A percentile compares a stretch with the other conserved stretches of the same genome.
These are phyloP conservation scores for Fusarium annulatum DNA, from an alignment of 2,329 filamentous ascomycete genomes.

Conservation along the genomic window DNA sequence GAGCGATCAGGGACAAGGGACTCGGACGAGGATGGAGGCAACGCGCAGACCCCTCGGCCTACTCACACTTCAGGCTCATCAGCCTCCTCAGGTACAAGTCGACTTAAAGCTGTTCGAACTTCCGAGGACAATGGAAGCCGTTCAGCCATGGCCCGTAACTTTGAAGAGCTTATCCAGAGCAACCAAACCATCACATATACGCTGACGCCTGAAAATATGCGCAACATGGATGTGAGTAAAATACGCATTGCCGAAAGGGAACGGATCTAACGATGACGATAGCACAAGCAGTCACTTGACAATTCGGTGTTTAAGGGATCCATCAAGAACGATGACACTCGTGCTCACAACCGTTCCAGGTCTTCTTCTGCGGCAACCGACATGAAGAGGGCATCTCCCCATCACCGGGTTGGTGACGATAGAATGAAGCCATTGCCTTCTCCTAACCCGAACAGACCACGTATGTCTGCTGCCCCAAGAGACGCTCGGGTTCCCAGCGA, in stretches of 20 bases:
- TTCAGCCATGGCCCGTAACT: conserved; percentile 71
- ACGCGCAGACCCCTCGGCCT: conserved; percentile 49
- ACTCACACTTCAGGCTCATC: conserved; percentile 64
- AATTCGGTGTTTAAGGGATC: conserved; percentile 56
- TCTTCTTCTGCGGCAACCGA: conserved; percentile 60
- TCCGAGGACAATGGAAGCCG: conserved; percentile 67
- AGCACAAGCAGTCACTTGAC: conserved; percentile 55
- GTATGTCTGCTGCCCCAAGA: conserved; percentile 61
- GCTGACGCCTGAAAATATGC: conserved; percentile 82
- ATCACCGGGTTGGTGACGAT: conserved; percentile 35
- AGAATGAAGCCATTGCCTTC: conserved; percentile 39
- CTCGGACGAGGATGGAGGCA: conserved; percentile 48
- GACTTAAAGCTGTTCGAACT: conserved; percentile 64
- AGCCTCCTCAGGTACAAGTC: conserved; percentile 61
- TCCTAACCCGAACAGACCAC: conserved; percentile 34
- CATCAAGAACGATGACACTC: conserved; percentile 61
- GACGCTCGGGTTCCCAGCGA: conserved; percentile 79
- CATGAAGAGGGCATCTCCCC: conserved; percentile 46
- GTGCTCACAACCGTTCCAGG: conserved; percentile 56
- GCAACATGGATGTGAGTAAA: conserved; percentile 74
- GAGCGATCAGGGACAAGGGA: conserved; percentile 52
- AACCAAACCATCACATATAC: conserved; percentile 87
- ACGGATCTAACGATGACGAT: conserved; percentile 46
- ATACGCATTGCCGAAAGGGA: too few relatives aligned
- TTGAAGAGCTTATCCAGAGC: conserved; percentile 84